Evolutionary conservation across 2,329 filamentous ascomycete genomes (phyloP).

Genomic region (Monosporascus sp.): DNA sequence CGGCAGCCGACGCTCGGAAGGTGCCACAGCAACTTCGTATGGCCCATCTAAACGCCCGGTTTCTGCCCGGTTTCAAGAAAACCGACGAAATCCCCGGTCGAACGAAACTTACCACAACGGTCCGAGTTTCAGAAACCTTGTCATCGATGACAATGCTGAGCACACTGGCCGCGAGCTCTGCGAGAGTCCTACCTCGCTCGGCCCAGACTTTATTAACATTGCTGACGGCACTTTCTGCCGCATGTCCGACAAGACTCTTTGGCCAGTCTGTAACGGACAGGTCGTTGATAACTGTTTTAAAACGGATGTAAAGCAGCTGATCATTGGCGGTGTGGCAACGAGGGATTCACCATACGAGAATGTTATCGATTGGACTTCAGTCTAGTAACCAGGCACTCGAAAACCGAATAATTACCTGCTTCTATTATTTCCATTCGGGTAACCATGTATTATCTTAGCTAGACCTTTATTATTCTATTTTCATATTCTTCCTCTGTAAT

Average conservation of each 20-base stretch:
- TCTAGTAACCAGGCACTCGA: too few species aligned
- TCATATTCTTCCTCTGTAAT: too few species aligned
- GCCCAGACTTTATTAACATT: constrained; percentile 21
- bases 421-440: too few species aligned
- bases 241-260: constrained; percentile 22
- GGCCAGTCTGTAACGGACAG: constrained; percentile 11
- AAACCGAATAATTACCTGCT: too few species aligned
- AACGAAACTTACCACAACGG: background rate
- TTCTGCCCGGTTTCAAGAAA: constrained; percentile 10
- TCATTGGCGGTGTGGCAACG: constrained; percentile 11
- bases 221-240: constrained; percentile 19
- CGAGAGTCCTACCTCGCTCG: constrained; percentile 12
- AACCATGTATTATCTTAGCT: too few species aligned
- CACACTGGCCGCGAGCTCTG: constrained; percentile 19
- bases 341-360: constrained; percentile 11
- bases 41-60: constrained; percentile 4
- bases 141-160: constrained; percentile 10
- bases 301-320: constrained; percentile 6
- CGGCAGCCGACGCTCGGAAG: background rate
- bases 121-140: constrained; percentile 8
- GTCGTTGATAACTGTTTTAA: constrained; percentile 15
- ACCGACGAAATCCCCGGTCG: background rate
- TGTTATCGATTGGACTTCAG: constrained; percentile 14
- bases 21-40: constrained; percentile 1
- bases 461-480: too few species aligned